Evolutionary conservation across 192 early-diverging fungal species (phyloP).

Genomic region (Backusella westeae): DNA sequence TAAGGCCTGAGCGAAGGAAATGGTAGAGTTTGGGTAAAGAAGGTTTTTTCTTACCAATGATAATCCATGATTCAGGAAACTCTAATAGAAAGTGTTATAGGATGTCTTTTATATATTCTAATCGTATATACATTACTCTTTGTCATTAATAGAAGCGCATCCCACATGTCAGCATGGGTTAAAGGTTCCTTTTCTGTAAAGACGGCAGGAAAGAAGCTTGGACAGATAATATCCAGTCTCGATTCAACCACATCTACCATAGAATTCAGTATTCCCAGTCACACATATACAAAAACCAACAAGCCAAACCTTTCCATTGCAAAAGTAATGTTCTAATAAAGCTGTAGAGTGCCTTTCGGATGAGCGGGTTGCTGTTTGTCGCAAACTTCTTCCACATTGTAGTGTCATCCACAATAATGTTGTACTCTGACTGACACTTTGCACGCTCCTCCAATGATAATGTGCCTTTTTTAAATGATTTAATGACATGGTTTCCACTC

Average conservation of each 20-base stretch:
- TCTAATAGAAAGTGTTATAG: conserved; percentile 13
- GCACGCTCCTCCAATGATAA: conserved; percentile 21
- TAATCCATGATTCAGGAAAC: conserved; percentile 63
- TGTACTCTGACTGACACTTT: conserved; percentile 34
- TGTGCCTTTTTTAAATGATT: neutral
- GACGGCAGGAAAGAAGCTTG: conserved; percentile 56
- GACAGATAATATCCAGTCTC: conserved; percentile 47
- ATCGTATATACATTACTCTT: conserved; percentile 37
- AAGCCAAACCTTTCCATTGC: conserved; percentile 38
- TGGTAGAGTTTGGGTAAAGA: conserved; percentile 58
- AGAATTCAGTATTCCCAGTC: conserved; percentile 18
- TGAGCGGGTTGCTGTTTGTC: conserved; percentile 41
- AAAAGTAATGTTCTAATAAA: conserved; percentile 51
- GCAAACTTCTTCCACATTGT: conserved; percentile 55
- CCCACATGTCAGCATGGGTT: conserved; percentile 83
- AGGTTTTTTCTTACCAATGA: conserved; percentile 55
- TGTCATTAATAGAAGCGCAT: conserved; percentile 77
- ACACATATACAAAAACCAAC: neutral
- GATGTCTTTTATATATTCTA: neutral
- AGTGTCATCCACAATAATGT: conserved; percentile 46
- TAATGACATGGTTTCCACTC: neutral
- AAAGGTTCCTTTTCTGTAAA: conserved; percentile 75
- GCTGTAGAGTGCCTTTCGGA: conserved; percentile 60
- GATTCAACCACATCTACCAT: conserved; percentile 44
- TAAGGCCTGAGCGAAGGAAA: conserved; percentile 65